A percentile compares a stretch with the other conserved stretches of the same genome.
phyloP scores from a whole-genome alignment of 148 eudicot genomes.

The Simmondsia chinensis region DNA sequence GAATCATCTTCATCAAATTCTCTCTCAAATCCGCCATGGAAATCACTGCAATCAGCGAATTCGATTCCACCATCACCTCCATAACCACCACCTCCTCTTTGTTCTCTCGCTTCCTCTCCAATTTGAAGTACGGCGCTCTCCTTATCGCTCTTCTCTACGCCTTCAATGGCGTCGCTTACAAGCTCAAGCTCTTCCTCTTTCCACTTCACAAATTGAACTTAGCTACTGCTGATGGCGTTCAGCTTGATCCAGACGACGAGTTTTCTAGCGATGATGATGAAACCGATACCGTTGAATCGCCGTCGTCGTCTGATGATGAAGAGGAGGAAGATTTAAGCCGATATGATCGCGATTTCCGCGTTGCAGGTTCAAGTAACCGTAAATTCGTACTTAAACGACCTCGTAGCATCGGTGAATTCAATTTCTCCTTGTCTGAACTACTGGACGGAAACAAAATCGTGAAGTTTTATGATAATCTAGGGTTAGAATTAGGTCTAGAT shows the following conservation, averaged over 20 bases:
- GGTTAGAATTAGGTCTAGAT: constrained; percentile 28
- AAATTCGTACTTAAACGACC: constrained; percentile 21
- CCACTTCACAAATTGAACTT: constrained; percentile 16
- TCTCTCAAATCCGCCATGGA: constrained; percentile 46
- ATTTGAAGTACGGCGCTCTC: constrained; percentile 64
- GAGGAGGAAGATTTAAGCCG: constrained; percentile 14
- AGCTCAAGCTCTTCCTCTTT: constrained; percentile 26
- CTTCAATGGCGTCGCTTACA: constrained; percentile 30
- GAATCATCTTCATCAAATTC: no score
- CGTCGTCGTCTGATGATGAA: constrained; percentile 22
- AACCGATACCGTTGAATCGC: constrained; percentile 23
- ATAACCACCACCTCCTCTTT: constrained; percentile 41
- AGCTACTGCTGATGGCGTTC: constrained; percentile 20
- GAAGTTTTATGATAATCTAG: constrained; percentile 57
- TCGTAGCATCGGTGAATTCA: constrained; percentile 11
- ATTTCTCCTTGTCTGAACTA: constrained; percentile 39
- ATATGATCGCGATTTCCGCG: constrained; percentile 26
- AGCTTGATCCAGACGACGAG: constrained; percentile 19
- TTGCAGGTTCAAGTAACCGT: constrained; percentile 30
- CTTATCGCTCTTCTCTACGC: constrained; percentile 49
- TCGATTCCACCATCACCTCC: constrained; percentile 35
- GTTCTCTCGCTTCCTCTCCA: constrained; percentile 30
- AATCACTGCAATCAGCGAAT: constrained; percentile 48
- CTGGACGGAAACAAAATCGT: constrained; percentile 54
- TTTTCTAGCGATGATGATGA: constrained; percentile 18